These are phyloP conservation scores for Vinca minor DNA, from an alignment of 257 asterid species.

Conservation along the genomic window DNA sequence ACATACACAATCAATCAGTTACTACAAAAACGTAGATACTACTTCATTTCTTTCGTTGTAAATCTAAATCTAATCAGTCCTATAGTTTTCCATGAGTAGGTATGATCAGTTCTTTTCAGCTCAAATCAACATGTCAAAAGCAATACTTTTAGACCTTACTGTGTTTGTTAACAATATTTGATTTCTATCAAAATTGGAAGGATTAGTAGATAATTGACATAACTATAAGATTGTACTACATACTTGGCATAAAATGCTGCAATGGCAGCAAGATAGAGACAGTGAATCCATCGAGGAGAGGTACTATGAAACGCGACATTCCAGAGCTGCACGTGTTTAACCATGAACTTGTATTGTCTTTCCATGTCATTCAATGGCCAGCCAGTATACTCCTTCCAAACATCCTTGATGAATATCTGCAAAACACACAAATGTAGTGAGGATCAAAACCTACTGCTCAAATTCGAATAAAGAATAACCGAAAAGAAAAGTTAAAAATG, in stretches of 20 bases:
- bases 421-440: not conserved
- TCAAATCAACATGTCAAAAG: not conserved
- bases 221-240: conserved; percentile 7
- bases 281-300: conserved; percentile 92
- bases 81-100: not conserved
- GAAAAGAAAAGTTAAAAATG: not conserved
- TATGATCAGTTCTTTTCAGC: not conserved
- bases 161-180: not conserved
- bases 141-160: not conserved
- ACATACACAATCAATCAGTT: not conserved
- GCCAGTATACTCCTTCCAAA: conserved; percentile 92
- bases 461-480: not conserved
- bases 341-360: conserved; percentile 92
- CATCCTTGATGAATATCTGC: conserved; percentile 84
- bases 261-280: conserved; percentile 78
- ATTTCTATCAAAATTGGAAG: not conserved
- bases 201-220: not conserved
- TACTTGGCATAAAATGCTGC: conserved; percentile 96
- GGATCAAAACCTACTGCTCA: not conserved
- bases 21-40: conserved; percentile 6
- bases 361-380: conserved; percentile 98
- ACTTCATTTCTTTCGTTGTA: not conserved
- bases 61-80: not conserved
- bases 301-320: conserved; percentile 85
- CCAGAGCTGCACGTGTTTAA: conserved; percentile 94